Conservation (phyloP, 2,329 filamentous ascomycete species). For the Orbilia ellipsospora region DNA sequence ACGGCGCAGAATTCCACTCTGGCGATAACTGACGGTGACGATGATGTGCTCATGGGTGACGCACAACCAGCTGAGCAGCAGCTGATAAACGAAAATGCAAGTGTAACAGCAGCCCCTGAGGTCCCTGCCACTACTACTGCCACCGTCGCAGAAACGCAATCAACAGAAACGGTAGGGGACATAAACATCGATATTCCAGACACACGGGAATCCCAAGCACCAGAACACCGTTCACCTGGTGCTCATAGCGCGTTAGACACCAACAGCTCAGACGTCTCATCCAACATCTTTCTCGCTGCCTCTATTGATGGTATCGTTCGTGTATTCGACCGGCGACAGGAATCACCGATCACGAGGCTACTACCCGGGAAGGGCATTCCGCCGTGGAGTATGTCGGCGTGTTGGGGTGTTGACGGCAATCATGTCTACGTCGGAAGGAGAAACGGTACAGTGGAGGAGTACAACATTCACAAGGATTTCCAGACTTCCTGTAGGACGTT, state of each 20-base stretch:
- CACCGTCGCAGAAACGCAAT: slow-evolving; percentile 51
- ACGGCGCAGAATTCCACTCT: slow-evolving; percentile 62
- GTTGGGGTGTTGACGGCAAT: slow-evolving; percentile 96
- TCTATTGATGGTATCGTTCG: slow-evolving; percentile 87
- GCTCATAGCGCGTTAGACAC: slow-evolving; percentile 66
- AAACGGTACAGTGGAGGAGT: slow-evolving; percentile 95
- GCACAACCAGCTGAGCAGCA: slow-evolving; percentile 49
- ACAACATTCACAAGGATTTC: slow-evolving; percentile 82
- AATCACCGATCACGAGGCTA: slow-evolving; percentile 81
- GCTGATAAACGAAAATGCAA: slow-evolving; percentile 51
- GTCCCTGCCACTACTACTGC: slow-evolving; percentile 12
- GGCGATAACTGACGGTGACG: slow-evolving; percentile 60
- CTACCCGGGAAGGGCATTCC: slow-evolving; percentile 78
- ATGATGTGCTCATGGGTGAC: slow-evolving; percentile 60
- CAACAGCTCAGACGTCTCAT: slow-evolving; percentile 66
- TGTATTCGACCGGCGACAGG: slow-evolving; percentile 89
- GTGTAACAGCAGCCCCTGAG: slow-evolving; percentile 23
- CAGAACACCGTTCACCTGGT: slow-evolving; percentile 57
- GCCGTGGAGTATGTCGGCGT: slow-evolving; percentile 97
- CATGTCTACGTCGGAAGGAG: slow-evolving; percentile 91
- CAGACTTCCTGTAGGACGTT: slow-evolving; percentile 81
- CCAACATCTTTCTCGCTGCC: slow-evolving; percentile 86
- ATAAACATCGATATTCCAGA: slow-evolving; percentile 62
- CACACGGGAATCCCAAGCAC: slow-evolving; percentile 54
- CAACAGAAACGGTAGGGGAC: slow-evolving; percentile 63